Base-by-base conservation (phyloP, 139 green algal species). In the Micromonas pusilla region DNA sequence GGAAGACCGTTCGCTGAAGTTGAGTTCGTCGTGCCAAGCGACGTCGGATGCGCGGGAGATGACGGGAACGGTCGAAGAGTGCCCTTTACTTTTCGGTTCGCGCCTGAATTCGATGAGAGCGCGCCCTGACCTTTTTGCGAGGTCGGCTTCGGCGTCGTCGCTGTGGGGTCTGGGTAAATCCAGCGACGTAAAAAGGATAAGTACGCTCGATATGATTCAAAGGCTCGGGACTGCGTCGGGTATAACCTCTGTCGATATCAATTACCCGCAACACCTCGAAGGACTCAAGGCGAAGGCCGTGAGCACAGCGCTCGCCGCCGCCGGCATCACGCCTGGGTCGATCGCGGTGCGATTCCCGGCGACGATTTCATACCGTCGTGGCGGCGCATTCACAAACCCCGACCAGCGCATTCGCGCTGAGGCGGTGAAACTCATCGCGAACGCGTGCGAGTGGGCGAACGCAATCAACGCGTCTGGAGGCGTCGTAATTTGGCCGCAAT, bases 101-200 rank as follows among this genome's bases (percentile, higher is more conserved):
- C 80, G 88, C 0, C 83, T 92, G 30, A 92, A 91, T 82, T 87
- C 81, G 19, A 91, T 91, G 88, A 82, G 65, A 37, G 72, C 78
- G 20, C 80, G 88, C 39, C 70, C 64, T 0, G 88, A 91, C 63
- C 84, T 91, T 68, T 76, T 62, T 31, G 25, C 0, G n/a, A n/a
- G n/a, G n/a, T n/a, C n/a, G n/a, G n/a, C n/a, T n/a, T n/a, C n/a
- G n/a, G n/a, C n/a, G n/a, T n/a, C n/a, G n/a, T n/a, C n/a, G n/a
- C n/a, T 57, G 45, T 57, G 45, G 45, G 16, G 45, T 57, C 9
- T 3, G n/a, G 13, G 74, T 54, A 13, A 53, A 80, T 34, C 25
- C 71, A 13, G 9, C 23, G 33, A 52, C 28, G 73, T 86, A n/a
- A n/a, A n/a, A n/a, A n/a, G n/a, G n/a, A n/a, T n/a, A n/a, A n/a